Conservation (phyloP, 768 basidiomycete species). For the Suillus clintonianus region DNA sequence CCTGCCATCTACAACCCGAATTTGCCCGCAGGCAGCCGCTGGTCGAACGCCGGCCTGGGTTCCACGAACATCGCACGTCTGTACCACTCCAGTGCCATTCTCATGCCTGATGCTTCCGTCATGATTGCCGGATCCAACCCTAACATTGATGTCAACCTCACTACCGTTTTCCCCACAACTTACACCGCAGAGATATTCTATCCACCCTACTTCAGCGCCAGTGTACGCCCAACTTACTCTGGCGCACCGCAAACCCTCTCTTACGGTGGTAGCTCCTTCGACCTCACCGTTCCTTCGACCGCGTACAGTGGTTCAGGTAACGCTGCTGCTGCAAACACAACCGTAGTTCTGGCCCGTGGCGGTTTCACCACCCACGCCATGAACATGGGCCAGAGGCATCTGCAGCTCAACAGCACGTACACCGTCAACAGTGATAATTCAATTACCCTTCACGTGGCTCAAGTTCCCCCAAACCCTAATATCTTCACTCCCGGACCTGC, state of each 20-base stretch:
- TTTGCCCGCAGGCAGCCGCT: slow-evolving; percentile 68
- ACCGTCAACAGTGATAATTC: slow-evolving; percentile 77
- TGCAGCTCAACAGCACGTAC: slow-evolving; percentile 86
- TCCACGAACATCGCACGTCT: slow-evolving; percentile 72
- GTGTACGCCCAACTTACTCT: slow-evolving; percentile 64
- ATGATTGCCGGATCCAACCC: slow-evolving; percentile 93
- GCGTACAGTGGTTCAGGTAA: slow-evolving; percentile 70
- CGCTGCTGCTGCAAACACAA: slow-evolving; percentile 70
- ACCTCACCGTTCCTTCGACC: slow-evolving; percentile 65
- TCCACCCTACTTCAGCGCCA: slow-evolving; percentile 80
- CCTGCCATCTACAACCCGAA: slow-evolving; percentile 87
- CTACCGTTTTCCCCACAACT: slow-evolving; percentile 69
- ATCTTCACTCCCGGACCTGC: slow-evolving; percentile 90
- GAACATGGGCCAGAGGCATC: slow-evolving; percentile 83
- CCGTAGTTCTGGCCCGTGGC: slow-evolving; percentile 77
- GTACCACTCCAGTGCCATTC: slow-evolving; percentile 91
- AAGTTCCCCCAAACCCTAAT: slow-evolving; percentile 82
- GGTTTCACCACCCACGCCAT: slow-evolving; percentile 87
- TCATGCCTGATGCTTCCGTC: slow-evolving; percentile 85
- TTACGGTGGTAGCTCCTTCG: slow-evolving; percentile 84
- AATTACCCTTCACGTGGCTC: slow-evolving; percentile 77
- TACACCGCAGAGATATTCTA: slow-evolving; percentile 90
- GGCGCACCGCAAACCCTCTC: slow-evolving; percentile 73
- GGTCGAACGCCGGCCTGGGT: slow-evolving; percentile 66
- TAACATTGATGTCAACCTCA: slow-evolving; percentile 75